phyloP scores from a whole-genome alignment of 768 basidiomycete species.

The Trametes meyenii region DNA sequence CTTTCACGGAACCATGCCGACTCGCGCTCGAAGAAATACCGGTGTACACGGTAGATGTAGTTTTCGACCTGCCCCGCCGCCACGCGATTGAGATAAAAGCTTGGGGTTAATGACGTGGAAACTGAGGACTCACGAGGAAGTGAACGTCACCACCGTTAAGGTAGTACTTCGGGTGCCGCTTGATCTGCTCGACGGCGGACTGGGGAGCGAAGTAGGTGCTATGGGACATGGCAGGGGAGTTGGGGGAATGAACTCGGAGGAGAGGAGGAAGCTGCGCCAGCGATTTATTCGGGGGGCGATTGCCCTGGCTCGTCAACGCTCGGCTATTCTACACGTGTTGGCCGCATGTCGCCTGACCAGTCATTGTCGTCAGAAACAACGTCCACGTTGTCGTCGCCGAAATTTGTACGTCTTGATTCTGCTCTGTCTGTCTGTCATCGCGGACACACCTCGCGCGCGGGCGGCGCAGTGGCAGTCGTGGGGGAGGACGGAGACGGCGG shows the following conservation, averaged over 20 bases:
- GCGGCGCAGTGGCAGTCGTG: too few species aligned
- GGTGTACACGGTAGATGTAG: constrained; percentile 35
- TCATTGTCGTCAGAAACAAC: constrained; percentile 16
- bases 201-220: constrained; percentile 15
- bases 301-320: constrained; percentile 14
- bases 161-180: constrained; percentile 46
- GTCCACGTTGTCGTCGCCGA: constrained; percentile 17
- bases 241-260: constrained; percentile 11
- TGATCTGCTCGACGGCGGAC: constrained; percentile 32
- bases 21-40: constrained; percentile 37
- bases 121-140: constrained; percentile 47
- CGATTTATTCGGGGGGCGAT: constrained; percentile 21
- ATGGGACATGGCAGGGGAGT: constrained; percentile 25
- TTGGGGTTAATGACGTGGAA: not conserved
- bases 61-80: constrained; percentile 27
- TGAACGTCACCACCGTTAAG: constrained; percentile 55
- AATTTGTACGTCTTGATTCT: constrained; percentile 13
- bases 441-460: not conserved
- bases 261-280: constrained; percentile 12
- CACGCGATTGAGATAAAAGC: not conserved
- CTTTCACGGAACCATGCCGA: constrained; percentile 31
- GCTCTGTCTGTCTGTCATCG: not conserved
- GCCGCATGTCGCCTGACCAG: constrained; percentile 21
- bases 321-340: constrained; percentile 28
- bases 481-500: too few species aligned